Evolutionary conservation across 768 basidiomycete species (phyloP).

Genomic region (Boletus vermiculosoides): DNA sequence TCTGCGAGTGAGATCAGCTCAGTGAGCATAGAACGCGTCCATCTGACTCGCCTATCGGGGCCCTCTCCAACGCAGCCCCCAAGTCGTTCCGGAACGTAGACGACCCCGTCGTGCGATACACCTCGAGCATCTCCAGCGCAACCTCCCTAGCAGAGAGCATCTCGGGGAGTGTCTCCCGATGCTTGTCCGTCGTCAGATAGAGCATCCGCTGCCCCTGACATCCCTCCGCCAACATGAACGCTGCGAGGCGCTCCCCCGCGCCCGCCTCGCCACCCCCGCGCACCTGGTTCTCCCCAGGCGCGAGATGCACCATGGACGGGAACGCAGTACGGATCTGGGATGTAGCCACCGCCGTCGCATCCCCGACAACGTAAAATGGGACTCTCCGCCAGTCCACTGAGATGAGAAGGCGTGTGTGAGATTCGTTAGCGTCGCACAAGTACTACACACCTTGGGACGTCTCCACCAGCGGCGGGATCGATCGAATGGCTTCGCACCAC

Average conservation of each 20-base stretch:
- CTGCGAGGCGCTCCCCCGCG: slow-evolving; percentile 64
- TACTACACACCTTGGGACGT: slow-evolving; percentile 14
- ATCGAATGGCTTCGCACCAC: slow-evolving; percentile 47
- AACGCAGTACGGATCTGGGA: slow-evolving; percentile 33
- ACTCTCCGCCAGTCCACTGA: slow-evolving; percentile 50
- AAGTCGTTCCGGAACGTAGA: slow-evolving; percentile 49
- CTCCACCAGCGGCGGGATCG: slow-evolving; percentile 1
- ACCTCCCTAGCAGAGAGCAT: slow-evolving; percentile 49
- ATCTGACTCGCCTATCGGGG: slow-evolving; percentile 24
- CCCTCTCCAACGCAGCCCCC: slow-evolving; percentile 27
- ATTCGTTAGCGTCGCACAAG: not conserved
- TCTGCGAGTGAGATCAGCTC: not conserved
- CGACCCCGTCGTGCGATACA: slow-evolving; percentile 68
- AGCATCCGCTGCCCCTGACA: slow-evolving; percentile 39
- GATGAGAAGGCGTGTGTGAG: not conserved
- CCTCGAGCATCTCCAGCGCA: slow-evolving; percentile 51
- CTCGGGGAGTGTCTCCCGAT: slow-evolving; percentile 60
- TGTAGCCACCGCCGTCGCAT: slow-evolving; percentile 51
- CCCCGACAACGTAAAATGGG: slow-evolving; percentile 81
- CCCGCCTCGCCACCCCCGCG: slow-evolving; percentile 55
- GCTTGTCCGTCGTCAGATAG: slow-evolving; percentile 88
- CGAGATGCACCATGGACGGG: slow-evolving; percentile 38
- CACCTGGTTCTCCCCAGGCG: slow-evolving; percentile 31
- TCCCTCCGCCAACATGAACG: slow-evolving; percentile 52
- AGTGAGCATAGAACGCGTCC: not conserved